phyloP scores from a whole-genome alignment of 164 flowering plant species.

The Echeveria elegans region DNA sequence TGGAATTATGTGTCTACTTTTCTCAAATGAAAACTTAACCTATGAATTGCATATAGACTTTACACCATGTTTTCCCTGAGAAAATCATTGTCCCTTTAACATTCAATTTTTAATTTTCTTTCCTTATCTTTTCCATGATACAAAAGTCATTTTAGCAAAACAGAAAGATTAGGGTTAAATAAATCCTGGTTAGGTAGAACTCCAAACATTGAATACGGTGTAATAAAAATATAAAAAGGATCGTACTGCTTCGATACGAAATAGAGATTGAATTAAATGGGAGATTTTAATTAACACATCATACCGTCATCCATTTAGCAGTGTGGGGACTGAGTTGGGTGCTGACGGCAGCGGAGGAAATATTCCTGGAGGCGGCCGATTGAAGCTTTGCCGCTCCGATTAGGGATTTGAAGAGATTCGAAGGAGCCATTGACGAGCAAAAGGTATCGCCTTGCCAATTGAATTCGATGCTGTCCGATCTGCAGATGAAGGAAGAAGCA shows the following conservation, averaged over 20 bases:
- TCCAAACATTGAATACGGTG: not conserved
- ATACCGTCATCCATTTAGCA: constrained; percentile 72
- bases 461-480: not conserved
- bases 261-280: not conserved
- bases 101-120: too few relatives aligned
- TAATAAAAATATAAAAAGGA: not conserved
- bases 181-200: not conserved
- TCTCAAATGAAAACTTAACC: too few relatives aligned
- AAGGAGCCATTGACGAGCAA: constrained; percentile 8
- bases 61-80: too few relatives aligned
- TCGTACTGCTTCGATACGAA: too few relatives aligned
- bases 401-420: constrained; percentile 26
- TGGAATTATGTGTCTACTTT: too few relatives aligned
- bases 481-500: not conserved
- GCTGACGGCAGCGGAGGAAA: constrained; percentile 21
- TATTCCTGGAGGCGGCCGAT: constrained; percentile 18
- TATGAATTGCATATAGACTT: too few relatives aligned
- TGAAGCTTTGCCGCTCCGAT: constrained; percentile 18
- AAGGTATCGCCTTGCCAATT: too few relatives aligned
- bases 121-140: too few relatives aligned
- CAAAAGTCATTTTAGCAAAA: too few relatives aligned
- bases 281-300: not conserved
- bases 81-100: too few relatives aligned
- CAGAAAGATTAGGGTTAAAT: not conserved
- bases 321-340: constrained; percentile 42